Base-by-base conservation (phyloP, 2,329 filamentous ascomycete species). In the Colletotrichum australisinense region DNA sequence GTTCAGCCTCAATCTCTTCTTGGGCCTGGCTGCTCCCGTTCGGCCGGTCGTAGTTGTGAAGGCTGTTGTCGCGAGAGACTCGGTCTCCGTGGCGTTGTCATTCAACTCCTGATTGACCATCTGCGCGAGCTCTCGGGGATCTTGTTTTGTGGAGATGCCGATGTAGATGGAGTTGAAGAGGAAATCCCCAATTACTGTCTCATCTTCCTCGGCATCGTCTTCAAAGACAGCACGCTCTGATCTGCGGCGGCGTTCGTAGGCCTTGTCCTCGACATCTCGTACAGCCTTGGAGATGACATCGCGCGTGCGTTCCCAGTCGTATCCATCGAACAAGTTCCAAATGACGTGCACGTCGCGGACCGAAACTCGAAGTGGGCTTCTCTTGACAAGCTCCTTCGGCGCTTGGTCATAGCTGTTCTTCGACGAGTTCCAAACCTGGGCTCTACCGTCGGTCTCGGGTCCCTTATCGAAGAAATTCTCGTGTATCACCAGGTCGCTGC, bases 111-210 rank as follows among this genome's bases (percentile, higher is more conserved):
- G 91, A 79, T 98, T 98, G 82, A 99, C 98, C 52, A 93, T 94
- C 58, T 91, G 90, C 4, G 94, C 88, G 11, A 98, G 88, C 35
- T 97, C 94, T 66, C 90, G 90, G 5, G 95, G 95, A 77, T 98
- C 96, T 71, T 93, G 91, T 77, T 95, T 97, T 12, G 94, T 89
- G 0, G 96, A 94, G 22, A 99, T 94, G 16, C 94, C 95, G 77
- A 99, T 98, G 84, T 98, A 99, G 67, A 99, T 98, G 0, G 97
- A 99, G 81, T 99, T 98, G 88, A 99, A 99, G 19, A 99, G 87
- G 77, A 97, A 97, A 80, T 99, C 97, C 6, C 95, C 95, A 82
- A 98, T 97, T 6, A 93, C 94, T 14, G 92, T 94, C 81, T 95
- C 94, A 56, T 95, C 93, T 62, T 97, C 94, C 26, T 93, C 89